Conservation (phyloP, 805 yeast species). For the Saccharomycopsis sp. region DNA sequence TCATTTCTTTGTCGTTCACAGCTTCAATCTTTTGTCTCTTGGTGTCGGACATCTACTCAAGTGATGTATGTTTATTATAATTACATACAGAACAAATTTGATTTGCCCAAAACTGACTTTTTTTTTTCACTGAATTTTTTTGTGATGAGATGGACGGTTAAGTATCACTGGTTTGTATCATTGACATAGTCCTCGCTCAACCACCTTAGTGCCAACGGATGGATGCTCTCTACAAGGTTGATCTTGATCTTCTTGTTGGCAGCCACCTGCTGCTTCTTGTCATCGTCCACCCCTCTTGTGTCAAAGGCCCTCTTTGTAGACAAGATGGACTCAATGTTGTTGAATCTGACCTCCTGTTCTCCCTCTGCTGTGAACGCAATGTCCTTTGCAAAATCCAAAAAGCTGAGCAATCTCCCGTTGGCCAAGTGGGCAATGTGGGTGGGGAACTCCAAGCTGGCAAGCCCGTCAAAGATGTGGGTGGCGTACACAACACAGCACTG, state of each 20-base stretch:
- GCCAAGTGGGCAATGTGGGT: constrained; percentile 71
- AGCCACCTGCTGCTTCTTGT: constrained; percentile 21
- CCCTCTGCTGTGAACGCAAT: constrained; percentile 24
- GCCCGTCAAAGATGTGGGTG: constrained; percentile 94
- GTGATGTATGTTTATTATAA: too few relatives aligned
- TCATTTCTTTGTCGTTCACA: too few relatives aligned
- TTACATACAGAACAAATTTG: too few relatives aligned
- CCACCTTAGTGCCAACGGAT: constrained; percentile 71
- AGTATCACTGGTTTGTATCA: too few relatives aligned
- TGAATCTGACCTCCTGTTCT: constrained; percentile 2
- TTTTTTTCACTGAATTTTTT: too few relatives aligned
- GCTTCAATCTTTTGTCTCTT: too few relatives aligned
- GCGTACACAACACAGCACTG: constrained; percentile 80
- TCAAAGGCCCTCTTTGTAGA: constrained; percentile 18
- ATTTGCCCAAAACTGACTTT: too few relatives aligned
- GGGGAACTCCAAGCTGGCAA: constrained; percentile 69
- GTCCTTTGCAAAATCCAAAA: constrained; percentile 28
- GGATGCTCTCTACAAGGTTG: constrained; percentile 43
- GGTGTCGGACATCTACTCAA: too few relatives aligned
- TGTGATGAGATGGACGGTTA: too few relatives aligned
- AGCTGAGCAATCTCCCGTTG: constrained; percentile 46
- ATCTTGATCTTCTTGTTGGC: constrained; percentile 31
- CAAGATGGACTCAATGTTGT: constrained; percentile 9
- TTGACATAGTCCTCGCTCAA: constrained; percentile 39
- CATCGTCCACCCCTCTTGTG: constrained; percentile 27